Evolutionary conservation across 192 early-diverging fungal species (phyloP), one percentile per base, ranked within the genome.

Genomic region (Pilaira anomala): DNA sequence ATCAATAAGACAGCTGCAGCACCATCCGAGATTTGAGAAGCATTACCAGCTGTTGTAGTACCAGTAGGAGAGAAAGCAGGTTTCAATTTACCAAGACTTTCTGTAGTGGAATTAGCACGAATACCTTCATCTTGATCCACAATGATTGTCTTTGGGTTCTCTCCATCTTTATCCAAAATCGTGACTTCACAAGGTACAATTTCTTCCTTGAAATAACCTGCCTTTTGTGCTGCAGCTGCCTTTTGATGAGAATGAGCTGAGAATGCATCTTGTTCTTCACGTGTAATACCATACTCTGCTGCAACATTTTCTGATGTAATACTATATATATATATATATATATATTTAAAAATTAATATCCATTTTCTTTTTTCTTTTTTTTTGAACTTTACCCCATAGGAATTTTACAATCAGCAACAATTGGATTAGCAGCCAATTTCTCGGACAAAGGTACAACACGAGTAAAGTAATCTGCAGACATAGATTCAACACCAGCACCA

Each of bases 231-330:
- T 69, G 83, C 83, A 62, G 87, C 81, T 40, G 93, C 97, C 54
- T 89, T 83, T 71, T 85, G 84, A 80, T 96, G 94, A 58, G 92
- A 94, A 46, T 80, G 74, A 29, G 89, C 85, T 18, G 97, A 87
- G 71, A 98, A 93, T 22, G 81, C 80, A 78, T 98, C 97, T 79
- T 97, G 95, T 72, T 90, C 87, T n/a, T 75, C 73, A 67, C 97
- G 92, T 42, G 87, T 78, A 49, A 98, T 72, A 42, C 87, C 83
- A 78, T 90, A 98, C 21, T 97, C 86, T 48, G 80, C 74, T 52
- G 95, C 91, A 46, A 98, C 97, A 79, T 96, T 97, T 80, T 98
- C 97, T 18, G 95, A 97, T 24, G 97, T 98, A 65, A 90, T 87
- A 62, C 87, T 83, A 62, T n/a, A 48, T 54, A 62, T 29, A 55